Percentiles rank a stretch among this genome's conserved stretches.
Evolutionary conservation across 2,329 filamentous ascomycete species (phyloP).

Genomic region (Albophoma yamanashiensis): DNA sequence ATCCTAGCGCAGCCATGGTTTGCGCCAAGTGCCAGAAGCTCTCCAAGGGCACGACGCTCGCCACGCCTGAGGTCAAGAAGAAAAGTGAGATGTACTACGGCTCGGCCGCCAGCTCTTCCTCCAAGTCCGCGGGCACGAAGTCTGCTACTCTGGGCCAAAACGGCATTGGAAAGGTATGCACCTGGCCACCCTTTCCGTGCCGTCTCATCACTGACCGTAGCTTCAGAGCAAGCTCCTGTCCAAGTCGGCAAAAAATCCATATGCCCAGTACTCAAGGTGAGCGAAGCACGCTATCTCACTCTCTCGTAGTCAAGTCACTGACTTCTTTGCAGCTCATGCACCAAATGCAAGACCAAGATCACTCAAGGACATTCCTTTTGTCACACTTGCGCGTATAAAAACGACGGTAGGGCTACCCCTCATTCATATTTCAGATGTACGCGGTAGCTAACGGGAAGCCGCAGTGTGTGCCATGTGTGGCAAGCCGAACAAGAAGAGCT

Average conservation of each 20-base stretch:
- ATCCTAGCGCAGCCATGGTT: slow-evolving; percentile 34
- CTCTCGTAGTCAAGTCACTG: not conserved
- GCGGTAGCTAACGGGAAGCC: slow-evolving; percentile 5
- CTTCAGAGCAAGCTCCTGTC: slow-evolving; percentile 52
- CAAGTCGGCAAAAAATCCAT: slow-evolving; percentile 55
- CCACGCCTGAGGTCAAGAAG: slow-evolving; percentile 55
- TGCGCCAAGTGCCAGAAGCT: slow-evolving; percentile 55
- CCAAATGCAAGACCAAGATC: slow-evolving; percentile 53
- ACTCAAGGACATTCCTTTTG: slow-evolving; percentile 50
- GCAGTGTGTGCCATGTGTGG: slow-evolving; percentile 54
- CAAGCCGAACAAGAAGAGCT: slow-evolving; percentile 42
- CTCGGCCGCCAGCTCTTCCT: slow-evolving; percentile 32
- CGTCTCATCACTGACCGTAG: not conserved
- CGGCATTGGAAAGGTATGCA: slow-evolving; percentile 46
- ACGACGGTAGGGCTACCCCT: slow-evolving; percentile 35
- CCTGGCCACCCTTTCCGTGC: not conserved
- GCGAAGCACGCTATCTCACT: not conserved
- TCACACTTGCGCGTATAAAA: slow-evolving; percentile 51
- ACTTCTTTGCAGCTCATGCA: slow-evolving; percentile 35
- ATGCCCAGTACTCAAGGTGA: slow-evolving; percentile 44
- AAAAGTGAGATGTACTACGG: slow-evolving; percentile 58
- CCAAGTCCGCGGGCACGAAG: slow-evolving; percentile 26
- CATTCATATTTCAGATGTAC: not conserved
- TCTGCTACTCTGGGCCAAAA: slow-evolving; percentile 45
- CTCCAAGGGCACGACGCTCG: slow-evolving; percentile 44